Percentiles rank a stretch among this genome's conserved stretches.
Conservation (phyloP, 2,329 filamentous ascomycete species). For the Venturia oleaginea region DNA sequence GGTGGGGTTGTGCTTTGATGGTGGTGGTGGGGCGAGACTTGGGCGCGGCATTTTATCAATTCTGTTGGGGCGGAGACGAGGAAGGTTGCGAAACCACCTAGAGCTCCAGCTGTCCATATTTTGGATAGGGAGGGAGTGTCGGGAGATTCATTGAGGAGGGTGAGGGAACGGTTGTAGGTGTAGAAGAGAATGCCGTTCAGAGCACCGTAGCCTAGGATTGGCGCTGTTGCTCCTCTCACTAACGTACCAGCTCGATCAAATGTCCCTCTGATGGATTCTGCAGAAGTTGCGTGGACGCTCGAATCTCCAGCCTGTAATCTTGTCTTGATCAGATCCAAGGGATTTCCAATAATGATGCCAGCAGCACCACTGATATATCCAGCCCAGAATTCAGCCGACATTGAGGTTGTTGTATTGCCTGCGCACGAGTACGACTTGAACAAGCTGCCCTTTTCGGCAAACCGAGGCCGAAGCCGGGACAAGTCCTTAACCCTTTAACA, state of each 20-base stretch:
- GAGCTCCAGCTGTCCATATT: conserved; percentile 70
- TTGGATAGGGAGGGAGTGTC: conserved; percentile 36
- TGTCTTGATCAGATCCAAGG: conserved; percentile 71
- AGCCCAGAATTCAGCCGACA: conserved; percentile 90
- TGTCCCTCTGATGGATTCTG: conserved; percentile 8
- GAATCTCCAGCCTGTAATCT: conserved; percentile 59
- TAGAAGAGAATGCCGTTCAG: conserved; percentile 86
- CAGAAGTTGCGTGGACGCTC: conserved; percentile 11
- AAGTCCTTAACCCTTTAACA: background rate
- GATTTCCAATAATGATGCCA: conserved; percentile 83
- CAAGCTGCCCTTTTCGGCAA: background rate
- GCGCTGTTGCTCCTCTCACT: conserved; percentile 61
- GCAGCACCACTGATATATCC: conserved; percentile 81
- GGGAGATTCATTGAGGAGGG: conserved; percentile 40
- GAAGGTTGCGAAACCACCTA: conserved; percentile 78
- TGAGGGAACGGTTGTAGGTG: conserved; percentile 78
- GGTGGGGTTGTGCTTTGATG: too few species aligned
- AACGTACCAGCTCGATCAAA: conserved; percentile 15
- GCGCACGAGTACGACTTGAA: too few species aligned
- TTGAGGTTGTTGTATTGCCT: conserved; percentile 31
- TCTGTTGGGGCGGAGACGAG: conserved; percentile 82
- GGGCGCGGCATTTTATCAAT: conserved; percentile 80
- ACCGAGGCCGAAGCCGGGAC: background rate
- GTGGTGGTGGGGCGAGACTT: conserved; percentile 40
- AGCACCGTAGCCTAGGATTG: conserved; percentile 80